Base-by-base conservation (phyloP, 768 basidiomycete species). In the Tricholoma terreum region DNA sequence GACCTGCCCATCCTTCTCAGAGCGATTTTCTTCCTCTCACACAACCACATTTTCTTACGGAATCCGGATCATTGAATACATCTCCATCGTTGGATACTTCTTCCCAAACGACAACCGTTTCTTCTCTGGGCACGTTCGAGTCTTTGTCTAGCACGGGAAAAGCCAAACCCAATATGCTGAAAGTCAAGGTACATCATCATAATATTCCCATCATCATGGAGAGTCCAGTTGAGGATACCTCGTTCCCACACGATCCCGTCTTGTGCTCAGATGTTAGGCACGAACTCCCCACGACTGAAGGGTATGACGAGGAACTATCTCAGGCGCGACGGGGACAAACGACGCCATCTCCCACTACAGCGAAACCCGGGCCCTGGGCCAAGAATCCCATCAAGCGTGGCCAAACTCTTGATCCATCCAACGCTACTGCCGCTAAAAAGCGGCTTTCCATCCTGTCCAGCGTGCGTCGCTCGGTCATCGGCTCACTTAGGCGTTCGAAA, bases 401-500 rank as follows among this genome's bases (percentile, higher is more conserved):
- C 19, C 67, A 69, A n/a, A 60, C 66, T 5, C 55, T 56, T 11
- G 57, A 57, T 19, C 50, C 62, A 5, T 51, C 43, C 7, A 46
- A 15, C 35, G 58, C 49, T 27, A 38, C 15, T 31, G 17, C 38
- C n/a, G 38, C 43, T 17, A 54, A 40, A 30, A 43, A 58, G 22
- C 61, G 69, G 22, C 60, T 76, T 3, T 67, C 68, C 1, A 67
- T 77, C 7, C 66, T 75, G 3, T 65, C 68, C 11, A 80, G 79
- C 5, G 62, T 81, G 33, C 76, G 79, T 24, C 77, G 80, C 42
- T 77, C 80, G 0, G 69, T 81, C 40, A 69, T 74, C 4, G 76
- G 77, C 30, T 74, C 70, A 1, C 61, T 75, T 12, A 63, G 71
- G 4, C 60, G 65, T 9, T 45, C 63, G 6, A 64, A 59, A 58